Percentiles rank a stretch among this genome's conserved stretches.
phyloP scores from a whole-genome alignment of 2,329 filamentous ascomycete genomes.

The Phialemonium atrogriseum region DNA sequence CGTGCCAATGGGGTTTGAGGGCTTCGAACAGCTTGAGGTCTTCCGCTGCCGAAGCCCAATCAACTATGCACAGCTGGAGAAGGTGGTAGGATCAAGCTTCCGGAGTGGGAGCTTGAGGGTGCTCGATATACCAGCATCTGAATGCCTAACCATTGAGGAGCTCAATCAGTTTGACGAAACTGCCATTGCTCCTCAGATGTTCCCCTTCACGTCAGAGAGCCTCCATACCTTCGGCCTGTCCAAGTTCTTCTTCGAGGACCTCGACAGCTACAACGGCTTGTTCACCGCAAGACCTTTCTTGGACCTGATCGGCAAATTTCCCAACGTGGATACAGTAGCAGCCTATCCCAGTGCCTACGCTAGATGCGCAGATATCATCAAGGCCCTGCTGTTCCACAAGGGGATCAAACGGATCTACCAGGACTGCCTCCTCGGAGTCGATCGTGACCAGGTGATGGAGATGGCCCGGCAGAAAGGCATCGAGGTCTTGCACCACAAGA shows the following conservation, averaged over 20 bases:
- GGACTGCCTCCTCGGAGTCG: neutral
- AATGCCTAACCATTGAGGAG: neutral
- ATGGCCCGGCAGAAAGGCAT: neutral
- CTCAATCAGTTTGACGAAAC: too few species aligned
- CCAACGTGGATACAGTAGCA: neutral
- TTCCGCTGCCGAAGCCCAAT: neutral
- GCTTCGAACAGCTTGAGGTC: neutral
- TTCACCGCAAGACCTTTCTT: neutral
- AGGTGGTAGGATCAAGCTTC: neutral
- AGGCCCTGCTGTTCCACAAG: neutral
- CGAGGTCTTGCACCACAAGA: neutral
- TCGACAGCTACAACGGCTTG: too few species aligned
- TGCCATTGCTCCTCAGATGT: too few species aligned
- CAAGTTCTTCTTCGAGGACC: neutral
- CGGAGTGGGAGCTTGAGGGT: neutral
- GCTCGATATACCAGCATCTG: neutral
- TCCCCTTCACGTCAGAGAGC: neutral
- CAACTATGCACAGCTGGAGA: neutral
- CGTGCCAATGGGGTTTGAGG: neutral
- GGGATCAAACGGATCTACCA: neutral
- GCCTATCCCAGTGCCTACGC: too few species aligned
- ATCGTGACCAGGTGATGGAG: neutral
- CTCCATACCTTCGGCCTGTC: neutral
- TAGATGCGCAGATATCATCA: too few species aligned
- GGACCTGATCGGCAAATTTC: slow-evolving; percentile 1